Evolutionary conservation across 306 rosid species (phyloP), one percentile per base, ranked within the genome.

Genomic region (Clitoria ternatea): DNA sequence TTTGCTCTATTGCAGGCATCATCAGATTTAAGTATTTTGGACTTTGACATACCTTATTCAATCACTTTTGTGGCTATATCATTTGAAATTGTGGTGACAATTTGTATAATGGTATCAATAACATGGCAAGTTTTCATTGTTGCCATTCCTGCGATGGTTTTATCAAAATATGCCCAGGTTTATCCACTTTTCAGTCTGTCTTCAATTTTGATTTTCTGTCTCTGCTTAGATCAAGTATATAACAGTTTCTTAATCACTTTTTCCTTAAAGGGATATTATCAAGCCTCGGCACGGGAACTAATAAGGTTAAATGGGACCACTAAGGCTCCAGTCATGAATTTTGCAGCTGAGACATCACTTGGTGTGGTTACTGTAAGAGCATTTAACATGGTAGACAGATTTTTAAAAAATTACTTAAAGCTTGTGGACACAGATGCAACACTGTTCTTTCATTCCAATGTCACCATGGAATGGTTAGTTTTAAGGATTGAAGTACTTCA

Each of bases 41-140:
- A 92, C 79, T 82, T 77, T 27, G 91, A 92, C 59, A 75, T 85
- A 84, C 93, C 98, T 67, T 85, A 74, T 77, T 27, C 91, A 39
- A 54, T 44, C n/a, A 60, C 77, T 61, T 85, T 63, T 61, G 80
- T 77, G 42, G 66, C 75, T 42, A 35, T 67, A 14, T 39, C 15
- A 44, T n/a, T 62, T 59, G 93, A 90, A 68, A 39, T 79, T 40
- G 0, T 85, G 36, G 29, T 53, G 50, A 61, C 27, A 3, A 80
- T 86, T 54, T 75, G 76, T 70, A 55, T 90, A 47, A 85, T 92
- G 85, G 88, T 69, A 67, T 83, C 84, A 7, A 79, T 90, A 33
- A 92, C 97, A 19, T 92, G 98, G 98, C 90, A 84, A 82, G 90
- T 90, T 74, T 84, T 92, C 49, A 74, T 88, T 42, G 90, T 82